Base-by-base conservation (phyloP, 768 basidiomycete species). In the Agaricus subrufescens region DNA sequence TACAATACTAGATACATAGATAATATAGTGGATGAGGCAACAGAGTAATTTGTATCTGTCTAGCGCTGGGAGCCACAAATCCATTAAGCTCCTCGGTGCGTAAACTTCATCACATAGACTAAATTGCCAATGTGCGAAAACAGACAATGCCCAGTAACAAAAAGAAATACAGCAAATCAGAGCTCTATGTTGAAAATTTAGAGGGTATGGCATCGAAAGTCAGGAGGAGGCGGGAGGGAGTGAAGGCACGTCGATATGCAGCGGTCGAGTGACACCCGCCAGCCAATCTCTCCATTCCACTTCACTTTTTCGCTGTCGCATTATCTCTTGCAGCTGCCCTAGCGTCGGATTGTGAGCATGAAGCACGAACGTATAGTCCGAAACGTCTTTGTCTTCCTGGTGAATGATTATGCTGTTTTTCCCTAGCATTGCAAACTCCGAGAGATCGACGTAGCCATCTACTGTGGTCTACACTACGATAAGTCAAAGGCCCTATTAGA, bases 401-500 rank as follows among this genome's bases (percentile, higher is more conserved):
- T 58, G 61, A 31, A 85, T 68, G 54, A 73, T 67, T 8, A 84
- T 62, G 0, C 52, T 66, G 59, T 84, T 84, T 8, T 63, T 43
- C 19, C 81, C 83, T 0, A 50, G 39, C 15, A 57, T 62, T 25
- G 81, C 57, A 52, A 79, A 75, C 15, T 71, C 69, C 2, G 81
- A 81, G 10, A 86, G 46, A 58, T 86, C 84, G 23, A 85, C 73
- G 15, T 78, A 67, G 57, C 71, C 73, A 45, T 84, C 74, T 1
- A 76, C 69, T 6, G 75, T 78, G 26, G 76, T 57, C 82, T 83
- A 61, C 25, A 46, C 30, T 15, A 39, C 58, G 49, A 19, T 15
- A 46, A 57, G 46, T 29, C 30, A n/a, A 30, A 12, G 19, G 23
- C 14, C 25, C 23, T 25, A 25, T n/a, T 12, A 3, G 19, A 6